Base-by-base conservation (phyloP, 371 early-diverging fungal genomes). In the Mortierella sp. region DNA sequence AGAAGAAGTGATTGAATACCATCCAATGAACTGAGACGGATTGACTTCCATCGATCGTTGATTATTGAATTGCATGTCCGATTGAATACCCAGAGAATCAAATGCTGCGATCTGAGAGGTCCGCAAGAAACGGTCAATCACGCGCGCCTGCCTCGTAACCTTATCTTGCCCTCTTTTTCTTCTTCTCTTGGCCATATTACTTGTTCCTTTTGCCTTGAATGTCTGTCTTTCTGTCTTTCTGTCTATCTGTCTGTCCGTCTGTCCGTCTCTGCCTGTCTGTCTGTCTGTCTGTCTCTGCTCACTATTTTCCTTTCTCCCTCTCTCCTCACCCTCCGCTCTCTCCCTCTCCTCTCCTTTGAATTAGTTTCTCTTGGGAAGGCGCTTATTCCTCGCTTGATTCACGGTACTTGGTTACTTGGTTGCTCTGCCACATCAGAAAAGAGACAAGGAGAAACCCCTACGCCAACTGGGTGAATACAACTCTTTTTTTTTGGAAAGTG, bases 161-260 rank as follows among this genome's bases (percentile, higher is more conserved):
- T 65, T 65, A 65, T 65, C 65, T 65, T 68, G 68, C 68, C 27
- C 56, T 56, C 8, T 41, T 16, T 74, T 18, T 21, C 12, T 24
- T 35, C 44, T 44, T 46, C 75, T 60, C 65, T 58, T 48, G 72
- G 43, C 60, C 60, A n/a, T 54, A 14, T 44, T 58, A 0, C 44
- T 44, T 44, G 44, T 12, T 46, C 10, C 35, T 75, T 41, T 38
- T 70, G 27, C 38, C 43, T 18, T 54, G 32, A 32, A 32, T 32
- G 12, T 65, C 75, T 75, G 60, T 63, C 46, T 75, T 21, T 71
- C 48, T 46, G n/a, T 56, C 71, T 35, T 29, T 55, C 71, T 77
- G 32, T 49, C 32, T 70, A 43, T 54, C 71, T 44, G 29, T 70
- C 76, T 11, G 29, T 60, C 35, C 11, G 27, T 56, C 35, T 63